Evolutionary conservation across 495 filamentous ascomycete genomes (phyloP).

Genomic region (Penicillium chermesinum): DNA sequence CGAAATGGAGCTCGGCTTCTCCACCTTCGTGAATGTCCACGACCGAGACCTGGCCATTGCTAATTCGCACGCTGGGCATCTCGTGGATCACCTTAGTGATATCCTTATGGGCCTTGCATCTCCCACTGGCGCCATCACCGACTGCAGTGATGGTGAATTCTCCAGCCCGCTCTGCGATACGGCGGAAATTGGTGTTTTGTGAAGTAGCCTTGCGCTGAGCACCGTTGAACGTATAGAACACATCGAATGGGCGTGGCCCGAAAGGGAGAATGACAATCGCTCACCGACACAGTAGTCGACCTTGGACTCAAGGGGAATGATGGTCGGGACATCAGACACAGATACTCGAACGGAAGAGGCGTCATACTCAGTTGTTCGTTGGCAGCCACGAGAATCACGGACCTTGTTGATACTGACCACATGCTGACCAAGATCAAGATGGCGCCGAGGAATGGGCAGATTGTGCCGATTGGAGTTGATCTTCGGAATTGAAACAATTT

Average conservation of each 20-base stretch:
- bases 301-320: slow-evolving; percentile 79
- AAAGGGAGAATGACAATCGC: slow-evolving; percentile 81
- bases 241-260: slow-evolving; percentile 86
- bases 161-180: slow-evolving; percentile 85
- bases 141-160: slow-evolving; percentile 81
- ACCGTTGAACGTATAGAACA: slow-evolving; percentile 85
- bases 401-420: slow-evolving; percentile 83
- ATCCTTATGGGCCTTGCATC: slow-evolving; percentile 70
- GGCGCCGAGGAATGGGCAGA: slow-evolving; percentile 74
- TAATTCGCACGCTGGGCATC: slow-evolving; percentile 85
- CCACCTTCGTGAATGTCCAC: slow-evolving; percentile 96
- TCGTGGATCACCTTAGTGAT: slow-evolving; percentile 79
- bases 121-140: slow-evolving; percentile 69
- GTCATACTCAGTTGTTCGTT: slow-evolving; percentile 61
- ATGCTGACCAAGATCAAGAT: slow-evolving; percentile 79
- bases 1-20: slow-evolving; percentile 84
- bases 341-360: slow-evolving; percentile 73
- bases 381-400: slow-evolving; percentile 78
- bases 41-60: slow-evolving; percentile 66
- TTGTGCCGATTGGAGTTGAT: slow-evolving; percentile 69
- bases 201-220: slow-evolving; percentile 71
- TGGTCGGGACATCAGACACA: slow-evolving; percentile 86
- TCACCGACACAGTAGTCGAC: slow-evolving; percentile 94
- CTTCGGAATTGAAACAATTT: slow-evolving; percentile 70
- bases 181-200: slow-evolving; percentile 72